phyloP scores from a whole-genome alignment of 176 grass and related monocot genomes.

The Chrysopogon serrulatus region DNA sequence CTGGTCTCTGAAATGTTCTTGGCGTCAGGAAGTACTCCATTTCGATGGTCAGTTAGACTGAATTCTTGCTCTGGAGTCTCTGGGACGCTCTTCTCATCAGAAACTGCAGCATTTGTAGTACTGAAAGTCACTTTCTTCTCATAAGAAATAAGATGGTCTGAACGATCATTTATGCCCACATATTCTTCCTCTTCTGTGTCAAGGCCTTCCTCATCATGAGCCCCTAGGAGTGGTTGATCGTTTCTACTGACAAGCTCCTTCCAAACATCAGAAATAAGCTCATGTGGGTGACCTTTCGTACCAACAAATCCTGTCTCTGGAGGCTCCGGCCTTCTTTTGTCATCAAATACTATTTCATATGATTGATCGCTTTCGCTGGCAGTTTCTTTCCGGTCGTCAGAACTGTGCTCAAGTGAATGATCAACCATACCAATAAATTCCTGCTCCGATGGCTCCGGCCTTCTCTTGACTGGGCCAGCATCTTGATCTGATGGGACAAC shows the following conservation, averaged over 20 bases:
- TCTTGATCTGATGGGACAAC: conserved; percentile 5
- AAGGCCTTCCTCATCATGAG: neutral
- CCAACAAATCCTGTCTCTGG: neutral
- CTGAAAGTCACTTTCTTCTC: conserved; percentile 14
- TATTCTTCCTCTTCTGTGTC: conserved; percentile 1
- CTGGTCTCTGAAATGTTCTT: neutral
- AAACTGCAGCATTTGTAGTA: neutral
- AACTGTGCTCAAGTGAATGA: conserved; percentile 15
- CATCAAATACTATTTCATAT: conserved; percentile 6
- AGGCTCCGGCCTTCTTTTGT: conserved; percentile 8
- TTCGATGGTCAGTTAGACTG: neutral
- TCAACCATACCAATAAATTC: neutral
- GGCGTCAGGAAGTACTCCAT: neutral
- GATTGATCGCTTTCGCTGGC: conserved; percentile 14
- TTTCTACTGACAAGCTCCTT: conserved; percentile 12
- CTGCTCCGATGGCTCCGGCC: conserved; percentile 5
- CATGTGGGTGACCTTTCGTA: neutral
- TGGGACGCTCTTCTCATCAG: neutral
- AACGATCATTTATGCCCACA: neutral
- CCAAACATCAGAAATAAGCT: conserved; percentile 35
- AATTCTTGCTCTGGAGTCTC: conserved; percentile 22
- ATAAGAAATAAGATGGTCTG: neutral
- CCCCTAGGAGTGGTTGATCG: neutral
- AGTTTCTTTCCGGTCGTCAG: neutral
- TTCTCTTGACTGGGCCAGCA: neutral